phyloP scores from a whole-genome alignment of 345 rosid genomes.

The Diplotaxis tenuifolia region DNA sequence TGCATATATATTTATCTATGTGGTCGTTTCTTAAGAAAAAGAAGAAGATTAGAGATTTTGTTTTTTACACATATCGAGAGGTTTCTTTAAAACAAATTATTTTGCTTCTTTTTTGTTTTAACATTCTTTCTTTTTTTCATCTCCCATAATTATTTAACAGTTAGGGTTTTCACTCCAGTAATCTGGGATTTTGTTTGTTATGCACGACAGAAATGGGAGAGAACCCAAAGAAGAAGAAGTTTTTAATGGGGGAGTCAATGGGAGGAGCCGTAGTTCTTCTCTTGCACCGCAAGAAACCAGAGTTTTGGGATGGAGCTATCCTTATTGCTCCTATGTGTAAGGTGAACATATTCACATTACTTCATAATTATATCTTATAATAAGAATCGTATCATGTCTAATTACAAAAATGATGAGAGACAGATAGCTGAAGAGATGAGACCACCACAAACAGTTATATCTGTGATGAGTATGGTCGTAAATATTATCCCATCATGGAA shows the following conservation, averaged over 20 bases:
- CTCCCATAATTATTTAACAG: neutral
- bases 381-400: neutral
- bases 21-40: neutral
- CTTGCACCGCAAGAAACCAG: conserved; percentile 63
- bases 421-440: conserved; percentile 67
- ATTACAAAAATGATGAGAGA: conserved; percentile 14
- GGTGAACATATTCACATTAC: conserved; percentile 39
- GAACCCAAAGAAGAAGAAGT: conserved; percentile 60
- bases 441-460: conserved; percentile 48
- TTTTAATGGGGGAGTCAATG: conserved; percentile 84
- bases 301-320: conserved; percentile 78
- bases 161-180: neutral
- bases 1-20: neutral
- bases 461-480: conserved; percentile 41
- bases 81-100: neutral
- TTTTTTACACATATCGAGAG: neutral
- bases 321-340: conserved; percentile 89
- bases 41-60: neutral
- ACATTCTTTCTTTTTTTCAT: too few species aligned
- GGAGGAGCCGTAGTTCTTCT: conserved; percentile 81
- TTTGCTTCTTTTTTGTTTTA: neutral
- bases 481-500: conserved; percentile 65
- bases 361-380: neutral
- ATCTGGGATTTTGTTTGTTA: neutral
- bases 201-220: conserved; percentile 49